A percentile compares a stretch with the other conserved stretches of the same genome.
Conservation (phyloP, 768 basidiomycete genomes). For the Kwoniella dejecticola region DNA sequence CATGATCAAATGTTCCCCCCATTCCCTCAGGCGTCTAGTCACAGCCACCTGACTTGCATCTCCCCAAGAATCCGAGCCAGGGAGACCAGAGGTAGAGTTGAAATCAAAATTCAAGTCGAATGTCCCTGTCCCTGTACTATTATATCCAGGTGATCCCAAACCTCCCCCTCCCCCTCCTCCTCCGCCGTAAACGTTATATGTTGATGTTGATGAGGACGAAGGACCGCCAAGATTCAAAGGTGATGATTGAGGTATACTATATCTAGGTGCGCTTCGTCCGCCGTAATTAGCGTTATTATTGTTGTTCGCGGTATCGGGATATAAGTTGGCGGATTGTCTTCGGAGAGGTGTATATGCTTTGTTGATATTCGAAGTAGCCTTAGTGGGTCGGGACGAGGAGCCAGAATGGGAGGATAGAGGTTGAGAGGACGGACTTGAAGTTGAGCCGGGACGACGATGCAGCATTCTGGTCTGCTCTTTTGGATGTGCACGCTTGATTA, state of each 20-base stretch:
- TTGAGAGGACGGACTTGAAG: slow-evolving; percentile 1
- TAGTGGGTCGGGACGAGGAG: not conserved
- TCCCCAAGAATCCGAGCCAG: too few species aligned
- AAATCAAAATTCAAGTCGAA: too few species aligned
- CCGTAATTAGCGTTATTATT: not conserved
- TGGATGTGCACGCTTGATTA: too few species aligned
- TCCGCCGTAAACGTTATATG: too few species aligned
- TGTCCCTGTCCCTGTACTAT: not conserved
- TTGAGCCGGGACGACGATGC: slow-evolving; percentile 21
- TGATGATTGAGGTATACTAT: slow-evolving; percentile 33
- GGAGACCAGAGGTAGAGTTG: too few species aligned
- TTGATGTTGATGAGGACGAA: not conserved
- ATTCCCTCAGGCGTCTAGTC: not conserved
- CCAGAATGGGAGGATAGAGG: not conserved
- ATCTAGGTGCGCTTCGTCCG: slow-evolving; percentile 19
- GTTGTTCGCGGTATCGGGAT: slow-evolving; percentile 11
- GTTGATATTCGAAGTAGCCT: slow-evolving; percentile 21
- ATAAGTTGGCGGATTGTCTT: slow-evolving; percentile 35
- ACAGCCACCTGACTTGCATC: too few species aligned
- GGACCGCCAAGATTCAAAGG: slow-evolving; percentile 6
- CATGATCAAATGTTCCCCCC: slow-evolving; percentile 16
- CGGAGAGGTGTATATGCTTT: slow-evolving; percentile 45
- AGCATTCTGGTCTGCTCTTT: slow-evolving; percentile 21
- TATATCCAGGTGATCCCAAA: not conserved
- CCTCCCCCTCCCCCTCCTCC: slow-evolving; percentile 10